phyloP scores from a whole-genome alignment of 192 early-diverging fungal species.

The Cetraspora pellucida region DNA sequence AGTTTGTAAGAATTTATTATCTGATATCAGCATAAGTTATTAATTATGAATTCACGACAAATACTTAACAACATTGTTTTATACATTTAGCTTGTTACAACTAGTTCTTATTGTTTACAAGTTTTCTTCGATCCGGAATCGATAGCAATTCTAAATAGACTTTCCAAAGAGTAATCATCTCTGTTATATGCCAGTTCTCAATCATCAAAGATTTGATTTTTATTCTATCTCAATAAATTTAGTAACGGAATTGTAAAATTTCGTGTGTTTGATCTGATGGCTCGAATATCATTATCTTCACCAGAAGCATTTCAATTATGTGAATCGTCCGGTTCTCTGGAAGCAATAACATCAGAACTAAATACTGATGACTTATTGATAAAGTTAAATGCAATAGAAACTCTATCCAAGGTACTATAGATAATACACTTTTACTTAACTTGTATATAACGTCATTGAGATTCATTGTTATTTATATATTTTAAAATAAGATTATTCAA shows the following conservation, averaged over 20 bases:
- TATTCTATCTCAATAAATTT: background rate
- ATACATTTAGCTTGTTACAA: conserved; percentile 30
- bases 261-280: conserved; percentile 53
- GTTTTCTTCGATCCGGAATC: conserved; percentile 21
- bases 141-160: conserved; percentile 28
- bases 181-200: background rate
- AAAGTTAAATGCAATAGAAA: conserved; percentile 51
- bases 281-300: conserved; percentile 42
- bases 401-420: conserved; percentile 43
- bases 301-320: conserved; percentile 38
- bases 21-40: background rate
- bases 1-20: conserved; percentile 19
- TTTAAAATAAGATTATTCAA: conserved; percentile 32
- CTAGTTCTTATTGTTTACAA: conserved; percentile 25
- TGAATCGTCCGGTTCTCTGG: conserved; percentile 42
- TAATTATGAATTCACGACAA: too few relatives aligned
- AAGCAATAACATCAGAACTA: conserved; percentile 40
- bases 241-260: conserved; percentile 48
- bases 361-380: conserved; percentile 47
- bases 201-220: background rate
- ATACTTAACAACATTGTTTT: background rate
- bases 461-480: background rate
- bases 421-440: background rate
- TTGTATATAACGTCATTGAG: background rate
- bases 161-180: conserved; percentile 11